A percentile compares a stretch with the other conserved stretches of the same genome.
Conservation (phyloP, 768 basidiomycete species). For the Cystofilobasidium capitatum region DNA sequence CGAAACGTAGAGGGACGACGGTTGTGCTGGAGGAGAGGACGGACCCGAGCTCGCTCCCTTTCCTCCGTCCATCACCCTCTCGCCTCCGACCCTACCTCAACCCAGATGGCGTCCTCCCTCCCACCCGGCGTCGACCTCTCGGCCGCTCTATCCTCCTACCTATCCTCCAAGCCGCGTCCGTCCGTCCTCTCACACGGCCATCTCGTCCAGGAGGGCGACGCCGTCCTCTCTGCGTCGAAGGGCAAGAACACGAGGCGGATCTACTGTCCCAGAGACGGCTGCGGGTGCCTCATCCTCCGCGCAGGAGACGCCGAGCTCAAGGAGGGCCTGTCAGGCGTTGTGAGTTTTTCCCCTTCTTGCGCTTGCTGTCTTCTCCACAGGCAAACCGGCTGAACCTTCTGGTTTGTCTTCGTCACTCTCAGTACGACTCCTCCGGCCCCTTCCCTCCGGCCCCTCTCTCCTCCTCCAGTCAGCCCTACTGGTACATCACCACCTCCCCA, state of each 20-base stretch:
- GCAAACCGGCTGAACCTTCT: not conserved
- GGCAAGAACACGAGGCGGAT: conserved; percentile 31
- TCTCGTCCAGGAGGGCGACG: not conserved
- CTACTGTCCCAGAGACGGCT: conserved; percentile 37
- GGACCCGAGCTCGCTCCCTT: too few relatives aligned
- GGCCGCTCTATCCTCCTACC: conserved; percentile 7
- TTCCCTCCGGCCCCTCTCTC: conserved; percentile 35
- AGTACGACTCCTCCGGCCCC: conserved; percentile 21
- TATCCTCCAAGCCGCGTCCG: conserved; percentile 15
- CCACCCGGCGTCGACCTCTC: conserved; percentile 5
- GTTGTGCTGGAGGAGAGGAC: too few relatives aligned
- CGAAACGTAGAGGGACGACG: too few relatives aligned
- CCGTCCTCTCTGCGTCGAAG: not conserved
- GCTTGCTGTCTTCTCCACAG: not conserved
- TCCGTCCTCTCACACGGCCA: not conserved
- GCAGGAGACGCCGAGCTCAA: conserved; percentile 32
- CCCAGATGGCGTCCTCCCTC: too few relatives aligned
- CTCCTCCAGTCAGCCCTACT: conserved; percentile 27
- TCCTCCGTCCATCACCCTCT: too few relatives aligned
- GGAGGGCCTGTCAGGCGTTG: conserved; percentile 28
- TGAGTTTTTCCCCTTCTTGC: conserved; percentile 24
- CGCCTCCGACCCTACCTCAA: not conserved
- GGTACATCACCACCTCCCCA: conserved; percentile 35
- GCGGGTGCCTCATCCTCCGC: conserved; percentile 35
- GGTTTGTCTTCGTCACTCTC: not conserved